A percentile compares a stretch with the other conserved stretches of the same genome.
Evolutionary conservation across 2,329 filamentous ascomycete genomes (phyloP).

Genomic region (Venturia aucupariae): DNA sequence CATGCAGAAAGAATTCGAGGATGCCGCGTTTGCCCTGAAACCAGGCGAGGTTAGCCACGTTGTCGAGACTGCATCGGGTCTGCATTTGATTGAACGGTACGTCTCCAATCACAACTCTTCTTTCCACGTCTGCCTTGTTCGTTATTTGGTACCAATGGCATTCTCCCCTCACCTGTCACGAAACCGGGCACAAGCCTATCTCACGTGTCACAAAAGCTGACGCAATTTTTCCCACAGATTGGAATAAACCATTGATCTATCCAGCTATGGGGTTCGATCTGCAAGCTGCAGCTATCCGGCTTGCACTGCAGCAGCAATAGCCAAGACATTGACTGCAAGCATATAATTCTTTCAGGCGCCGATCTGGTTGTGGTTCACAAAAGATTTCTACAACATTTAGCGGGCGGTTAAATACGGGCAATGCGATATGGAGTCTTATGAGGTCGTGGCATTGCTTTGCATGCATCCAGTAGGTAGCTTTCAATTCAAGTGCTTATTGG

Average conservation of each 20-base stretch:
- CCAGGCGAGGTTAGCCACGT: constrained; percentile 78
- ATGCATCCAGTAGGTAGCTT: constrained; percentile 5
- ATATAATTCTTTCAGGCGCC: not conserved
- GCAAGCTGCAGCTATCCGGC: not conserved
- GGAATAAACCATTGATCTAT: not conserved
- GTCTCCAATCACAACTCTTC: constrained; percentile 19
- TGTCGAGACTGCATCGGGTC: constrained; percentile 84
- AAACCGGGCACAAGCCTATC: not conserved
- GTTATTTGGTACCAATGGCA: constrained; percentile 6
- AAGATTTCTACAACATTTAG: not conserved
- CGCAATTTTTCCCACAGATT: not conserved
- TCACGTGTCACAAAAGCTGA: constrained; percentile 2
- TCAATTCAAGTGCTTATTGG: not conserved
- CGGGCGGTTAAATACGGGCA: constrained; percentile 1
- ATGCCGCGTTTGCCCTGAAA: constrained; percentile 83
- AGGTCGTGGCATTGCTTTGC: constrained; percentile 1
- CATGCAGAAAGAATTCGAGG: constrained; percentile 99
- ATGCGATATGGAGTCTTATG: not conserved
- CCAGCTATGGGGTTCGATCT: not conserved
- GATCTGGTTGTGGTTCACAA: constrained; percentile 1
- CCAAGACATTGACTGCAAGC: not conserved
- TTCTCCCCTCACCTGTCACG: not conserved
- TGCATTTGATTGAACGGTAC: constrained; percentile 93
- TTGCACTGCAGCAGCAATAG: not conserved
- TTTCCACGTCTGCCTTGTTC: not conserved